Conservation (phyloP, 2,329 filamentous ascomycete species). For the Aureobasidium sp. region DNA sequence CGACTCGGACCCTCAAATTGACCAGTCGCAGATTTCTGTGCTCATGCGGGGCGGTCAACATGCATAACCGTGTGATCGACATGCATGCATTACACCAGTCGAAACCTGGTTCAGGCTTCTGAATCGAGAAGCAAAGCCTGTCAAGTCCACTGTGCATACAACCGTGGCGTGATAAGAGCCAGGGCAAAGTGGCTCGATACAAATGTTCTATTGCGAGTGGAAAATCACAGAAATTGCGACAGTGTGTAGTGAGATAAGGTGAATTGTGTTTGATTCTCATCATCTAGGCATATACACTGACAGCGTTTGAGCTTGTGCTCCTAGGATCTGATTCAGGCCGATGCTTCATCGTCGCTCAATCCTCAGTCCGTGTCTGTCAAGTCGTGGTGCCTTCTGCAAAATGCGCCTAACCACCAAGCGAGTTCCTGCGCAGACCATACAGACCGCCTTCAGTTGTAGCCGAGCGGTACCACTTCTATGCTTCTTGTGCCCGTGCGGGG, state of each 20-base stretch:
- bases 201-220: not conserved
- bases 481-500: not conserved
- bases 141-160: not conserved
- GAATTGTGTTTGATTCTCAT: not conserved
- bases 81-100: not conserved
- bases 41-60: not conserved
- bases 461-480: not conserved
- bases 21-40: not conserved
- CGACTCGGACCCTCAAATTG: not conserved
- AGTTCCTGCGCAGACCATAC: too few species aligned
- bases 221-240: not conserved
- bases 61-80: slow-evolving; percentile 2
- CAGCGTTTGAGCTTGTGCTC: not conserved
- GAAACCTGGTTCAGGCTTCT: not conserved
- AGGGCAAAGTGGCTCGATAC: not conserved
- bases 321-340: not conserved
- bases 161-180: not conserved
- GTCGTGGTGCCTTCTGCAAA: not conserved
- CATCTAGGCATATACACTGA: not conserved
- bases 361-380: not conserved
- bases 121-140: too few species aligned
- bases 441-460: not conserved
- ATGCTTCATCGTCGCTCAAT: not conserved
- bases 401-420: too few species aligned
- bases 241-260: not conserved